Percentiles rank a stretch among this genome's conserved stretches.
Conservation (phyloP, 495 filamentous ascomycete species). For the Penicillium soppii region DNA sequence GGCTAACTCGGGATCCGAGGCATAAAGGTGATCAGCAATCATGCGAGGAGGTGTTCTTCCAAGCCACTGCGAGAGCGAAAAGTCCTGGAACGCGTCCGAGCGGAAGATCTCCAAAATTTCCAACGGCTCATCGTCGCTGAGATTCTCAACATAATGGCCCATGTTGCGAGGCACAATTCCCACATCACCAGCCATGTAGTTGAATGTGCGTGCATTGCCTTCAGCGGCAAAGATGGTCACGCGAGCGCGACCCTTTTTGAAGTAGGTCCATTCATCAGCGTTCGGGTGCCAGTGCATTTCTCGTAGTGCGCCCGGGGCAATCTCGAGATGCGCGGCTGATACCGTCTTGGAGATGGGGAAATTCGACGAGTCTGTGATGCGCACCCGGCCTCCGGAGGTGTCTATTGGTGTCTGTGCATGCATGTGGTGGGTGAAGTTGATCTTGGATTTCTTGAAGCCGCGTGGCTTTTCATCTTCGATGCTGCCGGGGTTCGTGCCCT, state of each 20-base stretch:
- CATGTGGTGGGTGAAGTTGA: slow-evolving; percentile 63
- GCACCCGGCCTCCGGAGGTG: slow-evolving; percentile 56
- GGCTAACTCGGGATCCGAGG: slow-evolving; percentile 50
- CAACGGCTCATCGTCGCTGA: slow-evolving; percentile 55
- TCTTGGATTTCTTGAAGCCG: slow-evolving; percentile 56
- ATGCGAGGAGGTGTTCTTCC: slow-evolving; percentile 61
- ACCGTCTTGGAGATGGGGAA: slow-evolving; percentile 65
- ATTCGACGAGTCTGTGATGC: slow-evolving; percentile 64
- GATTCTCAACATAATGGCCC: slow-evolving; percentile 64
- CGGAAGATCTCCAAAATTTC: slow-evolving; percentile 61
- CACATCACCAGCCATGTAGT: slow-evolving; percentile 56
- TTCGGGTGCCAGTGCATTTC: slow-evolving; percentile 79
- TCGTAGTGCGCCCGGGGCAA: slow-evolving; percentile 56
- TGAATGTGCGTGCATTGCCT: slow-evolving; percentile 60
- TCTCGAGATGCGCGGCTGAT: slow-evolving; percentile 59
- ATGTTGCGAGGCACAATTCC: slow-evolving; percentile 60
- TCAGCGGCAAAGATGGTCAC: slow-evolving; percentile 66
- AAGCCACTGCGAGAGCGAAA: slow-evolving; percentile 68
- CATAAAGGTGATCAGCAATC: slow-evolving; percentile 62
- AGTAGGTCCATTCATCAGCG: slow-evolving; percentile 78
- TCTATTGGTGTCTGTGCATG: slow-evolving; percentile 53
- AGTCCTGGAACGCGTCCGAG: slow-evolving; percentile 58
- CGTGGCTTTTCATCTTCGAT: slow-evolving; percentile 45
- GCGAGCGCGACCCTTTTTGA: slow-evolving; percentile 64
- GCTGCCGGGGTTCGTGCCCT: slow-evolving; percentile 52